Base-by-base conservation (phyloP, 1,139 yeast genomes). In the Yamadazyma siamensis region DNA sequence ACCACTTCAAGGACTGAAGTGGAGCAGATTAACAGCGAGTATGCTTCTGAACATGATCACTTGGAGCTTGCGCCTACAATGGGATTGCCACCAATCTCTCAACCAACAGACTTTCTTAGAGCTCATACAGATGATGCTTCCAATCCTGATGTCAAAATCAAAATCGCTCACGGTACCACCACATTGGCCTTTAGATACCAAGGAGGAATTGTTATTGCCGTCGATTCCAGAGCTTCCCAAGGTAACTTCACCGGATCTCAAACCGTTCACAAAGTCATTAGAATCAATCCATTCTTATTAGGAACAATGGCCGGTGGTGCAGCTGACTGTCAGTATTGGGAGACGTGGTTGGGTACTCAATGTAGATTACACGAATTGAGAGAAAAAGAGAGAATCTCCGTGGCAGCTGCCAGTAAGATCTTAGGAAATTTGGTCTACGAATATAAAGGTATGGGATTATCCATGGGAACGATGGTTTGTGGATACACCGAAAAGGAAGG, bases 261-360 rank as follows among this genome's bases (percentile, higher is more conserved):
- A 60, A 88, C 96, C 2, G 99, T 91, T 43, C 89, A 91, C 63
- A 91, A 91, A 62, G 98, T 91, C 32, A 89, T 91, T 54, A 91
- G 91, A 59, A 91, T 91, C 63, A 94, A 94, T 60, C 96, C 97
- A 31, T 84, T 85, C 54, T 65, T 91, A 46, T 73, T 91, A 49
- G 99, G 99, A 44, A 91, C 99, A 19, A 81, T 91, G 96, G 99
- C 99, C 21, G 99, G 99, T 63, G 97, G 97, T 68, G 99, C 99
- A 31, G 98, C 98, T 16, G 99, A 91, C 64, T 91, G 99, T 71
- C 98, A 94, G 61, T 94, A 73, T 61, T 91, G 99, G 99, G 97
- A 91, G 65, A 87, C 96, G 17, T 91, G 97, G 97, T 73, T 91
- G 42, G 98, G 98, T 44, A 71, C 95, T 13, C 97, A 91, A 62